Evolutionary conservation across 306 rosid species (phyloP), one percentile per base, ranked within the genome.

Genomic region (Astragalus membranaceus): DNA sequence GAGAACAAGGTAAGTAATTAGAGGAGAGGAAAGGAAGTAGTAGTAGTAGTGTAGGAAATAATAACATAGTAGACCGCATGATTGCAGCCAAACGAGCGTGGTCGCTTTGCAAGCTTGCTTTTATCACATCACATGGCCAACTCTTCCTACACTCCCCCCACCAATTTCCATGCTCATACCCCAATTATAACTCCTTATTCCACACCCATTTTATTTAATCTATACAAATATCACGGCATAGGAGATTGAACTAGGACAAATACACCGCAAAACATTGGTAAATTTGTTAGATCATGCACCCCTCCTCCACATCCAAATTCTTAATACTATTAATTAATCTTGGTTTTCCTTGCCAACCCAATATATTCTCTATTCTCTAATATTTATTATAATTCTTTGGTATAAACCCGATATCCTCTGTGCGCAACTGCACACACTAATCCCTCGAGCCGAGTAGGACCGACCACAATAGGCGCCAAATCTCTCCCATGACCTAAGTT

Each of bases 31-130:
- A 65, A 60, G 23, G 20, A 72, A 73, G 29, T 61, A 75, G 69
- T 76, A n/a, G n/a, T n/a, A n/a, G 63, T 46, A 76, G 83, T 67
- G 83, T 79, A 58, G 63, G 77, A 67, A 78, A 88, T 86, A 74
- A 89, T 87, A 86, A 78, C 82, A 72, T 69, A 82, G 77, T 83
- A 94, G 95, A 94, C 91, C 92, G 14, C 86, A 94, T 94, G 91
- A 94, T 94, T 94, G 85, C 89, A 85, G 79, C 81, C 90, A 86
- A 88, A 90, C 79, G 89, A 85, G 98, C 93, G 94, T 93, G 96
- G 97, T 90, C 88, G 76, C 85, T 85, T 88, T 89, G 84, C 83
- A 67, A 86, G 85, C 87, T 88, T 85, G 80, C 97, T 88, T 94
- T 94, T 85, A 60, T 90, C 98, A 26, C 3, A 26, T 26, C 30